Evolutionary conservation across 169 alveolate species (phyloP), one percentile per base, ranked within the genome.

Genomic region (Plasmodium billcollinsi): DNA sequence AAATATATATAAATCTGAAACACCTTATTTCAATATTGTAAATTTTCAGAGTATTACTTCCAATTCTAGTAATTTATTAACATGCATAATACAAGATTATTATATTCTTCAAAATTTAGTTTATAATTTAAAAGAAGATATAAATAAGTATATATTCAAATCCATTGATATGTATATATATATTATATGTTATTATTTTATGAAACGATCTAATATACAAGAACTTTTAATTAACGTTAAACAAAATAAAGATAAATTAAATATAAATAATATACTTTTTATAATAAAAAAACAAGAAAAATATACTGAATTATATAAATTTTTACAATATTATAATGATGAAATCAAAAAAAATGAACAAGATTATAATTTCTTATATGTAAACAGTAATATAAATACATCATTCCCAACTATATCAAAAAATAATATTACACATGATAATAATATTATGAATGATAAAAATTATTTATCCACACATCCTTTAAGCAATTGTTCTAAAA

Each of bases 231-330:
- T 83, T 15, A 83, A 83, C 39, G 39, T 70, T 5, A 50, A 58
- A 56, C 54, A 56, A 21, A 69, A 49, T 67, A 83, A 45, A 33
- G 85, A 69, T 9, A 67, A 63, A 62, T 15, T 83, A 33, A 73
- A 83, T 12, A 56, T 83, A 83, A 83, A 83, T 29, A 67, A 59
- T 15, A 69, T 69, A 52, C 70, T 12, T 69, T 83, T 83, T 83
- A 83, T 83, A 24, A 54, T 83, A 69, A 83, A 83, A 72, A 83
- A 70, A 43, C 85, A 69, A 39, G 91, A 83, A 69, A 69, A 83
- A 33, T 83, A 83, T 49, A 83, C 39, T 39, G 62, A 67, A 43
- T 62, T 83, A 29, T 69, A 69, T 47, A 56, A 43, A 15, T 83
- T 83, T 58, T 67, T 83, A 83, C 52, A 39, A 54, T 58, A 4